Evolutionary conservation across 2,329 filamentous ascomycete genomes (phyloP).

Genomic region (Daldinia eschscholtzii): DNA sequence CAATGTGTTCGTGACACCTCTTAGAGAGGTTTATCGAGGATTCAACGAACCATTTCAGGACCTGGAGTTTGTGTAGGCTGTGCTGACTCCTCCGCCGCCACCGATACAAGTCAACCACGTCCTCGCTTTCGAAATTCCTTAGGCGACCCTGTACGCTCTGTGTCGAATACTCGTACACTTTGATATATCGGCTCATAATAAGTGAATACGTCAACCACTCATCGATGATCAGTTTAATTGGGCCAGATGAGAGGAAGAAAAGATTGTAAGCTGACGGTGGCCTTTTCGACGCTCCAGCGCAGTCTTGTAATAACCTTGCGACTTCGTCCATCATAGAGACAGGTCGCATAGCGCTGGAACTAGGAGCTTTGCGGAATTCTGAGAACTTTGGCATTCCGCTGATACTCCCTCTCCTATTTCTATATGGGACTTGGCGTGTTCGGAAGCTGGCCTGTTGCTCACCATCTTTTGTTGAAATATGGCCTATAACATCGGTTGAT

Average conservation of each 20-base stretch:
- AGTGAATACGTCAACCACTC: conserved; percentile 15
- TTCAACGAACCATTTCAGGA: conserved; percentile 8
- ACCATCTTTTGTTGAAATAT: neutral
- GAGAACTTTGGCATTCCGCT: conserved; percentile 2
- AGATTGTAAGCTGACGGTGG: conserved; percentile 1
- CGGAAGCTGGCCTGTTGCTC: neutral
- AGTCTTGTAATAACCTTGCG: neutral
- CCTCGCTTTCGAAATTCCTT: conserved; percentile 13
- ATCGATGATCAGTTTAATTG: conserved; percentile 18
- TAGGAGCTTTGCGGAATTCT: neutral
- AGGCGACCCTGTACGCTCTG: neutral
- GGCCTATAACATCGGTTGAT: conserved; percentile 8
- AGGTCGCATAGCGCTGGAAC: neutral
- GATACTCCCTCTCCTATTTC: neutral
- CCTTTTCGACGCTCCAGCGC: neutral
- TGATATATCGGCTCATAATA: conserved; percentile 14
- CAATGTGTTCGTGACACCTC: neutral
- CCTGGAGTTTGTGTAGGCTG: conserved; percentile 7
- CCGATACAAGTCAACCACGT: conserved; percentile 6
- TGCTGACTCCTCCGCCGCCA: conserved; percentile 16
- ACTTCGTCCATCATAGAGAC: conserved; percentile 3
- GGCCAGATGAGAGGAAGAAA: neutral
- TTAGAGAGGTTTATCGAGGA: neutral
- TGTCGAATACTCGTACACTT: conserved; percentile 12
- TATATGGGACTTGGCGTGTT: conserved; percentile 11